Base-by-base conservation (phyloP, 208 protist species). In the Blastocrithidia nonstop region DNA sequence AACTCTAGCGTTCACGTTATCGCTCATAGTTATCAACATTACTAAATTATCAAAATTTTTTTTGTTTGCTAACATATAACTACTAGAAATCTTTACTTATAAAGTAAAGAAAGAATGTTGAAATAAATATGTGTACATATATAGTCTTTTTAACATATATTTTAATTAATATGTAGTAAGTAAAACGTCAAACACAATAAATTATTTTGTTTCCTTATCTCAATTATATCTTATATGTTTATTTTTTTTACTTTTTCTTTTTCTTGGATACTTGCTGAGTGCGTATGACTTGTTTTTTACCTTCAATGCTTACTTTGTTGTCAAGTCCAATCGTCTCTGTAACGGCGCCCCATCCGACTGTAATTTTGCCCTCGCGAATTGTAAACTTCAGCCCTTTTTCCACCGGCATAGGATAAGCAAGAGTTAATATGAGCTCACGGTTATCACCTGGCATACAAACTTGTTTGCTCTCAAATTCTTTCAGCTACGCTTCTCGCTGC, bases 371-470 rank as follows among this genome's bases (percentile, higher is more conserved):
- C 77, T 99, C 97, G 45, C 97, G 92, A 32, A 98, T 88, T 17
- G 97, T 97, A 62, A 99, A 99, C 61, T 97, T 91, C 45, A 97
- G 73, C 22, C 96, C 95, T 69, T 96, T 86, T 36, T 86, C 71
- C 16, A 98, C 50, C 21, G 90, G 81, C 57, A 96, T 89, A 25
- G 91, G 85, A 43, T 84, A 87, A 26, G 95, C 82, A 26, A 98
- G 60, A 9, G 95, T 93, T 25, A 98, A 60, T 8, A 72, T 54
- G 33, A 98, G 46, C 66, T 97, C 89, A 9, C 84, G 69, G 61
- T 96, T 98, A 65, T 99, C 96, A 46, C 97, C 97, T 28, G 97
- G 97, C 93, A 98, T 97, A 50, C 93, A 95, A 58, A 99, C 95
- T 43, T 96, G 62, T 50, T 89, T 83, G 56, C 69, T 77, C 61